phyloP scores from a whole-genome alignment of 2,329 filamentous ascomycete species.

The Aspergillus pseudotamarii region DNA sequence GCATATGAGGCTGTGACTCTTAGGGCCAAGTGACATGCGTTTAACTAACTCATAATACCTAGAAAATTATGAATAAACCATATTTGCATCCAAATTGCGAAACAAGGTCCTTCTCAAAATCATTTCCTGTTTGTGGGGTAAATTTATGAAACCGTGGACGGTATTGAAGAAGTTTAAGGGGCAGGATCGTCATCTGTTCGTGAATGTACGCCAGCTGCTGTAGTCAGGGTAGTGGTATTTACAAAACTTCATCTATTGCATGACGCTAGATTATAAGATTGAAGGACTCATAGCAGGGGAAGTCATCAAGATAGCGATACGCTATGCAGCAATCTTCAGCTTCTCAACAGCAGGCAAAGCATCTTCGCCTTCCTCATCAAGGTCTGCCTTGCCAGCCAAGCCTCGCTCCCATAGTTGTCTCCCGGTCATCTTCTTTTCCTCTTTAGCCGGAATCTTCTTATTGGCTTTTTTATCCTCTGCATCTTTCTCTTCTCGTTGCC shows the following conservation, averaged over 20 bases:
- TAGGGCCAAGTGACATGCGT: neutral
- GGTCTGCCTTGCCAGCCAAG: conserved; percentile 66
- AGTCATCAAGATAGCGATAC: conserved; percentile 10
- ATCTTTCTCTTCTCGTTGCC: conserved; percentile 71
- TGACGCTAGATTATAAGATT: conserved; percentile 4
- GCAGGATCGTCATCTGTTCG: neutral
- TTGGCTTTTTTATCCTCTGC: conserved; percentile 81
- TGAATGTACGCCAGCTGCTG: neutral
- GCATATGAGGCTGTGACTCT: neutral
- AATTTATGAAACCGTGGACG: neutral
- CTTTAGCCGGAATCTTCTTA: conserved; percentile 71
- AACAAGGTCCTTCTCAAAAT: neutral
- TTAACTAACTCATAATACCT: neutral
- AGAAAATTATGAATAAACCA: neutral
- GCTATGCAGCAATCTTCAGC: conserved; percentile 67
- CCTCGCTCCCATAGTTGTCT: conserved; percentile 79
- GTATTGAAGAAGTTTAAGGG: neutral
- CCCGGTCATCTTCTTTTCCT: conserved; percentile 68
- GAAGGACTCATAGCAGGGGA: conserved; percentile 8
- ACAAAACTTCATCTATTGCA: neutral
- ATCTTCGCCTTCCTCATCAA: conserved; percentile 69
- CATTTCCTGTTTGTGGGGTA: neutral
- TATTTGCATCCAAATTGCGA: neutral
- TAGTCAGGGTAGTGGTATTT: neutral
- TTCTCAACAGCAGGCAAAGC: conserved; percentile 64